A percentile compares a stretch with the other conserved stretches of the same genome.
phyloP scores from a whole-genome alignment of 495 filamentous ascomycete genomes.

The Xeromyces bisporus region DNA sequence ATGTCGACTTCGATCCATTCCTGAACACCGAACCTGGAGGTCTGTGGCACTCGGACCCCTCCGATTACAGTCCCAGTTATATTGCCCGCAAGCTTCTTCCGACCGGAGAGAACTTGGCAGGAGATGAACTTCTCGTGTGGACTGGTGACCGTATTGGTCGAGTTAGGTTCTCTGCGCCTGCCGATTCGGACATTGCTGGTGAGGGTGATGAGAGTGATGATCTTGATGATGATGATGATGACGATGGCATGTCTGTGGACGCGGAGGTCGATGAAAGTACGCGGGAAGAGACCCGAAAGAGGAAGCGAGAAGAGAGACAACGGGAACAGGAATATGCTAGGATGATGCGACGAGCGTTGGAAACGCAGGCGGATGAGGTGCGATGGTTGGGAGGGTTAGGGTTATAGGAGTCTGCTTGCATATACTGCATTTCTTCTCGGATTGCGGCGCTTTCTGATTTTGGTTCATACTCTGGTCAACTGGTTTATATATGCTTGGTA shows the following conservation, averaged over 20 bases:
- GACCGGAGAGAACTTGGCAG: conserved; percentile 30
- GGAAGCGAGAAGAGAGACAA: conserved; percentile 19
- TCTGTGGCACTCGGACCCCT: conserved; percentile 13
- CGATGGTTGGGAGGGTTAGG: conserved; percentile 59
- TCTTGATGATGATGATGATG: conserved; percentile 24
- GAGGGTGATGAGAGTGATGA: conserved; percentile 30
- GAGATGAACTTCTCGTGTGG: conserved; percentile 60
- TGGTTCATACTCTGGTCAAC: too few relatives aligned
- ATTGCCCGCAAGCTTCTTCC: conserved; percentile 58
- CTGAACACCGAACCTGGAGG: too few relatives aligned
- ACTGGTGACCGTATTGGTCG: conserved; percentile 66
- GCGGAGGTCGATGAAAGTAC: conserved; percentile 19
- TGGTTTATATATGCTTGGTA: too few relatives aligned
- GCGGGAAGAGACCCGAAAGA: conserved; percentile 25
- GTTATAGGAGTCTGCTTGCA: conserved; percentile 19
- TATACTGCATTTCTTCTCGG: too few relatives aligned
- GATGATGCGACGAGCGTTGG: conserved; percentile 57
- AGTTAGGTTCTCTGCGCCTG: conserved; percentile 39
- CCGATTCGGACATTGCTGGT: conserved; percentile 30
- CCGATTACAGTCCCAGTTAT: conserved; percentile 13
- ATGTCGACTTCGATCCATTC: too few relatives aligned
- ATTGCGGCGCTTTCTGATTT: too few relatives aligned
- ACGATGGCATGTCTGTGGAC: conserved; percentile 23
- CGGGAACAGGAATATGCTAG: conserved; percentile 42
- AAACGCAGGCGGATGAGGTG: conserved; percentile 69